phyloP scores from a whole-genome alignment of 371 early-diverging fungal genomes.

The Zychaea mexicana region DNA sequence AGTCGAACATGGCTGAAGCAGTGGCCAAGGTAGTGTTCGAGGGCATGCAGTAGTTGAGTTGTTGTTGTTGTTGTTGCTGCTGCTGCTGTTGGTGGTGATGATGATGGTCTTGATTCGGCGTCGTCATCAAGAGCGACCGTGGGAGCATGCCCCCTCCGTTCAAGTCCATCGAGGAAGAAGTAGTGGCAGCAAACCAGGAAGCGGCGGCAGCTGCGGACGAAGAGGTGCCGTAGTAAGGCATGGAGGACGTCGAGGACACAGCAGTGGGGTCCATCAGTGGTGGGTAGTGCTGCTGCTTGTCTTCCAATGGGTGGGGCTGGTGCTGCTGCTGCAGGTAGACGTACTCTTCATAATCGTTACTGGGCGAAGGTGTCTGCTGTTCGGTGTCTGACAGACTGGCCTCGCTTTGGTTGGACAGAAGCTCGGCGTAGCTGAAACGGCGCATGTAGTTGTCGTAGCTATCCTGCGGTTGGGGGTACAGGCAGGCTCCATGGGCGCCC shows the following conservation, averaged over 20 bases:
- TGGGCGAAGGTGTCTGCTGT: conserved; percentile 31
- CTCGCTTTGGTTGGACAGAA: conserved; percentile 36
- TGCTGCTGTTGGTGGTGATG: too few species aligned
- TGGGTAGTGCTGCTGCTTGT: conserved; percentile 7
- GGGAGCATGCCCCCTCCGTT: neutral
- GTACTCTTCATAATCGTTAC: conserved; percentile 36
- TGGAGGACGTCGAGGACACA: neutral
- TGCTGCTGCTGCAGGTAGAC: conserved; percentile 21
- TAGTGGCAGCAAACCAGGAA: neutral
- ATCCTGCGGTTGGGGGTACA: conserved; percentile 9
- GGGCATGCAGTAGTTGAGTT: conserved; percentile 1
- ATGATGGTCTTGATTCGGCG: neutral
- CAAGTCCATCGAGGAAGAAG: neutral
- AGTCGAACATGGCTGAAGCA: neutral
- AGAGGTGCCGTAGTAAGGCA: neutral
- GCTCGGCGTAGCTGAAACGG: conserved; percentile 39
- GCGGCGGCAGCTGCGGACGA: neutral
- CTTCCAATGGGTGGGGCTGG: conserved; percentile 17
- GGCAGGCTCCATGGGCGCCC: neutral
- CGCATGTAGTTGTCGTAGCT: conserved; percentile 26
- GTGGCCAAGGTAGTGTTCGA: neutral
- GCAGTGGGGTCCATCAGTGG: neutral
- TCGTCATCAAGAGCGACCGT: neutral
- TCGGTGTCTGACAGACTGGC: conserved; percentile 39
- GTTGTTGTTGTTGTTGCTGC: too few species aligned